Percentiles rank a stretch among this genome's conserved stretches.
Conservation (phyloP, 2,329 filamentous ascomycete genomes). For the Pezicula carpinea region DNA sequence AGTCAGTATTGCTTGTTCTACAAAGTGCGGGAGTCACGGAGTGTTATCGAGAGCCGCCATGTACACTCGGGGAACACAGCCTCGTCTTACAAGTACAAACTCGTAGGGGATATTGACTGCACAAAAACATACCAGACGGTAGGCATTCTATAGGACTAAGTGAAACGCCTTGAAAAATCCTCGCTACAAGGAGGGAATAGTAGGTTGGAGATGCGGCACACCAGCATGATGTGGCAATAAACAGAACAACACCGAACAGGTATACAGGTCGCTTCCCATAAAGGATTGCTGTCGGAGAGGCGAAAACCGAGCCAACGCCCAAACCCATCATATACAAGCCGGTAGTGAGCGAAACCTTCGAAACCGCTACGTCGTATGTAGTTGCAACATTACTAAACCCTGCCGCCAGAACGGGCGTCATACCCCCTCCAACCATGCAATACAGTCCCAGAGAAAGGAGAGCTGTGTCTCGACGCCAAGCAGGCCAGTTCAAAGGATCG, state of each 20-base stretch:
- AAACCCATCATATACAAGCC: slow-evolving; percentile 93
- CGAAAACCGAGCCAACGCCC: slow-evolving; percentile 76
- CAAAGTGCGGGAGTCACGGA: no score
- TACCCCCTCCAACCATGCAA: slow-evolving; percentile 88
- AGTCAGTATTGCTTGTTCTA: no score
- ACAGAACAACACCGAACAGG: slow-evolving; percentile 70
- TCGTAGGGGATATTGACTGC: no score
- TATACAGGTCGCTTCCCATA: slow-evolving; percentile 91
- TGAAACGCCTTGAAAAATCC: slow-evolving; percentile 82
- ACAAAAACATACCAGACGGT: slow-evolving; percentile 48
- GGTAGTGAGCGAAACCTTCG: slow-evolving; percentile 78
- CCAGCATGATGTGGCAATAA: slow-evolving; percentile 75
- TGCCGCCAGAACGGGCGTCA: slow-evolving; percentile 84
- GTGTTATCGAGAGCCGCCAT: no score
- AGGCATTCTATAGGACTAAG: slow-evolving; percentile 90
- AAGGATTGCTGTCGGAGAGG: slow-evolving; percentile 85
- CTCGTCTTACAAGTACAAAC: no score
- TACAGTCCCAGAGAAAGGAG: slow-evolving; percentile 83
- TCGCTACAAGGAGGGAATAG: slow-evolving; percentile 70
- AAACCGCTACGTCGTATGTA: slow-evolving; percentile 60
- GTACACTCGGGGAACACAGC: no score
- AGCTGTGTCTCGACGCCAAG: slow-evolving; percentile 74
- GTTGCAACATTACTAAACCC: slow-evolving; percentile 78
- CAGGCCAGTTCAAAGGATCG: slow-evolving; percentile 88
- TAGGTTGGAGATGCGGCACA: slow-evolving; percentile 81